Evolutionary conservation across 2,329 filamentous ascomycete genomes (phyloP).

Genomic region (Fusarium sp.): DNA sequence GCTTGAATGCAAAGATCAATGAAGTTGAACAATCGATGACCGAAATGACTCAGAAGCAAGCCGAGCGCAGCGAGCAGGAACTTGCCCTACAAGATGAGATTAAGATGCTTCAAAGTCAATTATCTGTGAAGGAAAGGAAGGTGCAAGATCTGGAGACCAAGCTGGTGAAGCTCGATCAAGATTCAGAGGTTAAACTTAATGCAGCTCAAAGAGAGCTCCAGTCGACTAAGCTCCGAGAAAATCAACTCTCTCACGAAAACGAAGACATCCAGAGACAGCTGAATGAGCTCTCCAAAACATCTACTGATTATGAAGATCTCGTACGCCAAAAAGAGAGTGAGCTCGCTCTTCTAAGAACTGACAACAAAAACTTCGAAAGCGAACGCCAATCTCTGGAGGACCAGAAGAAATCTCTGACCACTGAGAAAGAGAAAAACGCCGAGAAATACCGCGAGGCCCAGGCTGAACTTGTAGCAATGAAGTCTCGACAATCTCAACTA

Average conservation of each 20-base stretch:
- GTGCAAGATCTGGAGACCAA: constrained; percentile 87
- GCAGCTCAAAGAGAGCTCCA: constrained; percentile 84
- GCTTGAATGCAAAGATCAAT: constrained; percentile 74
- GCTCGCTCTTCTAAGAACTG: constrained; percentile 83
- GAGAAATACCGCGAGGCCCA: constrained; percentile 84
- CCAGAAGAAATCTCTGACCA: constrained; percentile 77
- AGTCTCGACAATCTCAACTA: constrained; percentile 83
- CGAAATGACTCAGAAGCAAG: constrained; percentile 77
- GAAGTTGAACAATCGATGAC: constrained; percentile 78
- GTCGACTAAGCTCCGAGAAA: constrained; percentile 77
- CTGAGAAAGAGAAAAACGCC: constrained; percentile 84
- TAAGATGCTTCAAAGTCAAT: constrained; percentile 90
- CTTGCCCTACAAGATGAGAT: constrained; percentile 84
- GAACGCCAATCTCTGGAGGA: constrained; percentile 84
- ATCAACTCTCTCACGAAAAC: constrained; percentile 83
- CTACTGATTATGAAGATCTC: constrained; percentile 94
- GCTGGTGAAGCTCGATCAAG: constrained; percentile 86
- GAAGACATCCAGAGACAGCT: constrained; percentile 86
- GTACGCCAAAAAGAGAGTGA: constrained; percentile 96
- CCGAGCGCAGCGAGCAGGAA: constrained; percentile 81
- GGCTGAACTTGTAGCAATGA: constrained; percentile 88
- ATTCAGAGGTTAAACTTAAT: constrained; percentile 86
- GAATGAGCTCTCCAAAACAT: constrained; percentile 87
- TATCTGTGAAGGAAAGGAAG: constrained; percentile 90
- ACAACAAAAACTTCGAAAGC: constrained; percentile 84